These are phyloP conservation scores for Penicillium sp. DNA, from an alignment of 2,329 filamentous ascomycete genomes.

Conservation along the genomic window DNA sequence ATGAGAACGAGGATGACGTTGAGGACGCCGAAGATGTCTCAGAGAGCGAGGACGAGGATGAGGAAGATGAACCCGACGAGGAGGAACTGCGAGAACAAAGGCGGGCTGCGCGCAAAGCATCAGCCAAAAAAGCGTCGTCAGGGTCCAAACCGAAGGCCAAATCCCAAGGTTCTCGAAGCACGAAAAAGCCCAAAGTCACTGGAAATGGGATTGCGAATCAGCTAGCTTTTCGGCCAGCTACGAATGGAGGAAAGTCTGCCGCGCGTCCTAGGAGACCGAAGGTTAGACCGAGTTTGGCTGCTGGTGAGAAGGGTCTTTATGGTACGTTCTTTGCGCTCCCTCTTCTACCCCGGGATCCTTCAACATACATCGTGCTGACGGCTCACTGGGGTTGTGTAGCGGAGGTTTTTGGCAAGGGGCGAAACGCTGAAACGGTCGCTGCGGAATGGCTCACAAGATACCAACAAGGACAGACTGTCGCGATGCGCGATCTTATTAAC, in stretches of 20 bases:
- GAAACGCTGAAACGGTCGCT: conserved; percentile 60
- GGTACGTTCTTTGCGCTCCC: conserved; percentile 44
- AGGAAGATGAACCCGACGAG: conserved; percentile 49
- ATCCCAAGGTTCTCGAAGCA: conserved; percentile 35
- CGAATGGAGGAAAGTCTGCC: conserved; percentile 49
- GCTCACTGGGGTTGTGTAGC: conserved; percentile 46
- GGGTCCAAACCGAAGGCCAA: conserved; percentile 47
- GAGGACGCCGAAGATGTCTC: conserved; percentile 38
- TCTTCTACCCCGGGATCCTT: background rate
- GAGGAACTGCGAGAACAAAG: conserved; percentile 54
- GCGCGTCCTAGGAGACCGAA: conserved; percentile 57
- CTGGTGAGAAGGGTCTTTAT: conserved; percentile 62
- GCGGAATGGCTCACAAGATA: conserved; percentile 63
- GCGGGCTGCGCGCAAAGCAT: conserved; percentile 41
- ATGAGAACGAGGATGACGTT: conserved; percentile 42
- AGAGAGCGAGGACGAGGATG: conserved; percentile 45
- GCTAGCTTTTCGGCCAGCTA: conserved; percentile 61
- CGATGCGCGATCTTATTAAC: conserved; percentile 64
- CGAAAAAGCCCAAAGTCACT: conserved; percentile 63
- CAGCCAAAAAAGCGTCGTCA: conserved; percentile 38
- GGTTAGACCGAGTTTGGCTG: conserved; percentile 57
- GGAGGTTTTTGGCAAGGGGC: conserved; percentile 63
- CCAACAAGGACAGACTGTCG: conserved; percentile 58
- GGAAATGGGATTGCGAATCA: conserved; percentile 51
- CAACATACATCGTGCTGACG: background rate